Conservation (phyloP, 2,329 filamentous ascomycete genomes). For the Exophiala alcalophila region DNA sequence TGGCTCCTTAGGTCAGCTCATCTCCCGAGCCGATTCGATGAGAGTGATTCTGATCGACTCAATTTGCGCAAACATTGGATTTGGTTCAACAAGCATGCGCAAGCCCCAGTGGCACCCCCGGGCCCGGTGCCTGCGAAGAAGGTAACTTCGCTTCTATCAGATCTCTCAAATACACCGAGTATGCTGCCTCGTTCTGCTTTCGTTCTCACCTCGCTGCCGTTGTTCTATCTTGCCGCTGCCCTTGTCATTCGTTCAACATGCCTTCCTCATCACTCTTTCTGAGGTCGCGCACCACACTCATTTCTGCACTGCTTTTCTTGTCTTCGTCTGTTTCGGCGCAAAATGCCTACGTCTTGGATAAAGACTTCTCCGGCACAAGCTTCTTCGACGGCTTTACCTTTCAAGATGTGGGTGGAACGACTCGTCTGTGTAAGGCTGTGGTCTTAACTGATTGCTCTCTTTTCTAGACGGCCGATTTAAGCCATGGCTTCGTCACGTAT, state of each 20-base stretch:
- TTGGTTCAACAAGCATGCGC: constrained; percentile 8
- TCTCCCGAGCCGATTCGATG: constrained; percentile 1
- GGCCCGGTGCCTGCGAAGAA: too few species aligned
- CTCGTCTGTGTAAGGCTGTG: not conserved
- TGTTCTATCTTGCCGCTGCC: constrained; percentile 7
- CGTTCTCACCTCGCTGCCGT: constrained; percentile 16
- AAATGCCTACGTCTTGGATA: constrained; percentile 33
- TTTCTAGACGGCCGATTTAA: constrained; percentile 42
- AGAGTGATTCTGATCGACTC: not conserved
- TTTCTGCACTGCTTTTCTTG: constrained; percentile 29
- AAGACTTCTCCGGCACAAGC: constrained; percentile 44
- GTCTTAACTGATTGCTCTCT: constrained; percentile 11
- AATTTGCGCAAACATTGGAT: constrained; percentile 7
- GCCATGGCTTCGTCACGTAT: constrained; percentile 48
- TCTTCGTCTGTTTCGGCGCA: constrained; percentile 22
- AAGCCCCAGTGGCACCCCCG: too few species aligned
- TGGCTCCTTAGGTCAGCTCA: constrained; percentile 1
- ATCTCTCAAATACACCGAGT: too few species aligned
- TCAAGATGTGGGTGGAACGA: constrained; percentile 34
- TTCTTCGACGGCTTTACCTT: constrained; percentile 53
- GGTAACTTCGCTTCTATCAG: too few species aligned
- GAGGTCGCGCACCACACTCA: constrained; percentile 31
- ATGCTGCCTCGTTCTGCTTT: constrained; percentile 8
- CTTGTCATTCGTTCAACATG: constrained; percentile 29
- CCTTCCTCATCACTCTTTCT: constrained; percentile 32